These are phyloP conservation scores for Naematelia aurantialba DNA, from an alignment of 768 basidiomycete genomes.

Conservation along the genomic window DNA sequence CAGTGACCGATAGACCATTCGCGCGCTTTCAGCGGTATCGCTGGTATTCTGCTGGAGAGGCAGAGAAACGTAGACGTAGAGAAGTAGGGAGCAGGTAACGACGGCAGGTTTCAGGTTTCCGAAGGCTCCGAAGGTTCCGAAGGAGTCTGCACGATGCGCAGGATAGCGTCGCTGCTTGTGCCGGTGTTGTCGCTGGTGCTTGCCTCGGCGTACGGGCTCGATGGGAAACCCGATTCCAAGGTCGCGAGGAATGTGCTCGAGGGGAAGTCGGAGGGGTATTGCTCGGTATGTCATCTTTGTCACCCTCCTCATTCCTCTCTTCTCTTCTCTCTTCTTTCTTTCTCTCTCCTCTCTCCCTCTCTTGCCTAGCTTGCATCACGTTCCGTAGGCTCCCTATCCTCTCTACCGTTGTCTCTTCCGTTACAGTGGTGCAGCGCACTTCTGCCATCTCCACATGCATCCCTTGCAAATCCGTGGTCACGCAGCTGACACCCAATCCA, in stretches of 20 bases:
- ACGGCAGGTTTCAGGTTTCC: too few species aligned
- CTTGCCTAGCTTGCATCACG: background rate
- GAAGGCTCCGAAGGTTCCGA: too few species aligned
- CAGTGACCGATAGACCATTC: too few species aligned
- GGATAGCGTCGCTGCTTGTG: background rate
- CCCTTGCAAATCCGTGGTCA: background rate
- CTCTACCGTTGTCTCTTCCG: background rate
- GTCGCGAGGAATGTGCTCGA: conserved; percentile 49
- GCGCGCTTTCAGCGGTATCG: too few species aligned
- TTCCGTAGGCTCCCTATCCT: background rate
- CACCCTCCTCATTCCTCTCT: background rate
- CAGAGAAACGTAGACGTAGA: too few species aligned
- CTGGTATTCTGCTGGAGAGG: too few species aligned
- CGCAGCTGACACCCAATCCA: conserved; percentile 15
- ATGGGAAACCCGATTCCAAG: conserved; percentile 31
- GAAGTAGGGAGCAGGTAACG: too few species aligned
- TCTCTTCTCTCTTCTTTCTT: background rate
- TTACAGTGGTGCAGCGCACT: background rate
- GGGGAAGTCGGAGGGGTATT: conserved; percentile 48
- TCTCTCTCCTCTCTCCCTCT: background rate
- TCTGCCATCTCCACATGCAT: background rate
- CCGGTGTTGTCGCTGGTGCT: background rate
- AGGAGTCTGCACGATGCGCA: too few species aligned
- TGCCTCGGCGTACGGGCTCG: background rate
- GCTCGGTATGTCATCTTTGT: conserved; percentile 36